These are phyloP conservation scores for Piper longum DNA, from an alignment of 164 flowering plant species.

Conservation along the genomic window DNA sequence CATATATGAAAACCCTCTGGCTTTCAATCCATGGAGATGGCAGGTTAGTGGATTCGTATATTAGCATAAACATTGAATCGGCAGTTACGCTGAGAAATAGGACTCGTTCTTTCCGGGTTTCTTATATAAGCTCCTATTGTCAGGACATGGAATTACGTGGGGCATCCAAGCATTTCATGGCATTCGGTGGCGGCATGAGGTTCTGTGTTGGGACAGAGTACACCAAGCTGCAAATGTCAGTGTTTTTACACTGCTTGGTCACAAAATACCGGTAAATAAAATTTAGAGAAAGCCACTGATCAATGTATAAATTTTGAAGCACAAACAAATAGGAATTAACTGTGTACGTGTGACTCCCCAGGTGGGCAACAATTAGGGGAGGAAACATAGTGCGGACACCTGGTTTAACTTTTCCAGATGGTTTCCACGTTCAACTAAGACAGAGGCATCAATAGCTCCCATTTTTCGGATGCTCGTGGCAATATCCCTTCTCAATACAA, in stretches of 20 bases:
- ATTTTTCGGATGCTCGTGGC: neutral
- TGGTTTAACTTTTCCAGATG: conserved; percentile 78
- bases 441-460: conserved; percentile 19
- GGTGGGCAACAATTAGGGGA: conserved; percentile 65
- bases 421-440: conserved; percentile 44
- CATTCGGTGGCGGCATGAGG: conserved; percentile 41
- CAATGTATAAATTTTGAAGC: neutral
- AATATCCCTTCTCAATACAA: neutral
- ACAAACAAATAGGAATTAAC: conserved; percentile 6
- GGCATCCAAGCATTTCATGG: conserved; percentile 30
- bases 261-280: conserved; percentile 26
- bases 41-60: conserved; percentile 31
- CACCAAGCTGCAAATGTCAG: conserved; percentile 25
- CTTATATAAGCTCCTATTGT: neutral
- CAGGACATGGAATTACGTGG: conserved; percentile 20
- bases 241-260: conserved; percentile 28
- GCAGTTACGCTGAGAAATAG: neutral
- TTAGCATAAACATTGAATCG: neutral
- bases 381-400: conserved; percentile 77
- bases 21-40: conserved; percentile 90
- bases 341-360: conserved; percentile 14
- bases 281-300: neutral
- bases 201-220: conserved; percentile 38
- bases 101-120: neutral
- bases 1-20: conserved; percentile 54